Conservation (phyloP, 2,329 filamentous ascomycete species). For the Sporothrix globosa region DNA sequence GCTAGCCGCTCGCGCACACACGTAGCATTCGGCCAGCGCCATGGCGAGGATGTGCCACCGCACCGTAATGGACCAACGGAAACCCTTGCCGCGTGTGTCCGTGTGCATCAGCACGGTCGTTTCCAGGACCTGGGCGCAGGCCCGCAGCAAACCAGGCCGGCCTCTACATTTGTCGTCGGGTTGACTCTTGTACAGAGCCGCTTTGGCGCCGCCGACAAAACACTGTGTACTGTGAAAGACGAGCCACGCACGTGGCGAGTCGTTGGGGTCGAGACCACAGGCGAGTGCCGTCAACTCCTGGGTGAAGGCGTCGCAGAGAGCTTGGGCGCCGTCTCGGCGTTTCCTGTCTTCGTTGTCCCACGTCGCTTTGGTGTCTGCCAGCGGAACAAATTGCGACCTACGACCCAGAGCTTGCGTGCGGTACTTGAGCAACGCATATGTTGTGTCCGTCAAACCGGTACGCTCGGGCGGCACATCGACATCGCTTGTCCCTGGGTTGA, state of each 20-base stretch:
- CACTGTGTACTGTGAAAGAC: constrained; percentile 40
- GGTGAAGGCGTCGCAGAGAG: neutral
- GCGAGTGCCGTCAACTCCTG: neutral
- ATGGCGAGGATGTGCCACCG: constrained; percentile 41
- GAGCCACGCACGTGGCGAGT: constrained; percentile 41
- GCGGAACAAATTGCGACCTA: constrained; percentile 33
- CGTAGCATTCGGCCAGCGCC: constrained; percentile 41
- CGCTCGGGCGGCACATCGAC: constrained; percentile 31
- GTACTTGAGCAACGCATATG: constrained; percentile 41
- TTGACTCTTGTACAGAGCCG: neutral
- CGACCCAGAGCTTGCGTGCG: constrained; percentile 37
- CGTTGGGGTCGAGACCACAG: constrained; percentile 39
- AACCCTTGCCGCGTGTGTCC: constrained; percentile 41
- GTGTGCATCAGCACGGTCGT: constrained; percentile 40
- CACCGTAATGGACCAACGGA: constrained; percentile 40
- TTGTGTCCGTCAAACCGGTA: constrained; percentile 40
- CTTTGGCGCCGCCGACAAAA: constrained; percentile 10
- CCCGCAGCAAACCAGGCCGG: neutral
- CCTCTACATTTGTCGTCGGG: neutral
- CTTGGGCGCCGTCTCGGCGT: neutral
- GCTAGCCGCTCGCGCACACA: constrained; percentile 27
- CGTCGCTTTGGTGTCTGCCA: neutral
- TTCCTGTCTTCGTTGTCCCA: neutral
- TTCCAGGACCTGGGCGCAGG: constrained; percentile 35
- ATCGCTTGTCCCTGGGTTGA: constrained; percentile 34